Evolutionary conservation across 2,329 filamentous ascomycete genomes (phyloP).

Genomic region (Dryadomyces quercivorus): DNA sequence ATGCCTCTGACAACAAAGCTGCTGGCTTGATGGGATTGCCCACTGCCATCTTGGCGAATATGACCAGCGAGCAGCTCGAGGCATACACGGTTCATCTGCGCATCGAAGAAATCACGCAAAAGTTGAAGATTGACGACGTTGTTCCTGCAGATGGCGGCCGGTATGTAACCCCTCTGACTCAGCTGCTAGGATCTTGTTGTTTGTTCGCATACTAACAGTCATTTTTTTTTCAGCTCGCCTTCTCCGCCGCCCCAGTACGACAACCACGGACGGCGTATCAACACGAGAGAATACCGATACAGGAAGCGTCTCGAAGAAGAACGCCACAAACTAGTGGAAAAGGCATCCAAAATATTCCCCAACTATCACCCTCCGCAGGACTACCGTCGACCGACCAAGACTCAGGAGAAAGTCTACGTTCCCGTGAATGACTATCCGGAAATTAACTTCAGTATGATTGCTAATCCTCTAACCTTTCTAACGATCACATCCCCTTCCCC

Average conservation of each 20-base stretch:
- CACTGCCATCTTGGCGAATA: constrained; percentile 90
- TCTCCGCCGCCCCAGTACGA: constrained; percentile 96
- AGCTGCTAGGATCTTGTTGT: too few species aligned
- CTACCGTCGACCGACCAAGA: constrained; percentile 98
- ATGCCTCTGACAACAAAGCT: constrained; percentile 95
- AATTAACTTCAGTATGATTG: constrained; percentile 99
- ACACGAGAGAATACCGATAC: constrained; percentile 97
- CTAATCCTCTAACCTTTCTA: constrained; percentile 91
- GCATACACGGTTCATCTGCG: constrained; percentile 92
- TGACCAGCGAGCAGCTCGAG: constrained; percentile 97
- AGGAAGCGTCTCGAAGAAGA: constrained; percentile 97
- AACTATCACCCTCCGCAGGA: constrained; percentile 98
- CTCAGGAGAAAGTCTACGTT: constrained; percentile 99
- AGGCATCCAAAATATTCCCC: constrained; percentile 98
- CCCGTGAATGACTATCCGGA: constrained; percentile 99
- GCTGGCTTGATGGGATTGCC: constrained; percentile 95
- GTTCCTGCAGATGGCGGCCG: constrained; percentile 92
- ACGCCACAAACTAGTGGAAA: constrained; percentile 96
- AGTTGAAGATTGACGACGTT: constrained; percentile 97
- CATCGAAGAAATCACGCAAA: constrained; percentile 98
- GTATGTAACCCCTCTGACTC: constrained; percentile 37
- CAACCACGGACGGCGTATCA: constrained; percentile 98
- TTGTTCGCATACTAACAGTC: neutral
- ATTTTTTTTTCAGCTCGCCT: constrained; percentile 54
- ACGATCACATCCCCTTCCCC: constrained; percentile 36